Evolutionary conservation across 1,284 basidiomycete genomes (phyloP).

Genomic region (Anthracocystis walkeri): DNA sequence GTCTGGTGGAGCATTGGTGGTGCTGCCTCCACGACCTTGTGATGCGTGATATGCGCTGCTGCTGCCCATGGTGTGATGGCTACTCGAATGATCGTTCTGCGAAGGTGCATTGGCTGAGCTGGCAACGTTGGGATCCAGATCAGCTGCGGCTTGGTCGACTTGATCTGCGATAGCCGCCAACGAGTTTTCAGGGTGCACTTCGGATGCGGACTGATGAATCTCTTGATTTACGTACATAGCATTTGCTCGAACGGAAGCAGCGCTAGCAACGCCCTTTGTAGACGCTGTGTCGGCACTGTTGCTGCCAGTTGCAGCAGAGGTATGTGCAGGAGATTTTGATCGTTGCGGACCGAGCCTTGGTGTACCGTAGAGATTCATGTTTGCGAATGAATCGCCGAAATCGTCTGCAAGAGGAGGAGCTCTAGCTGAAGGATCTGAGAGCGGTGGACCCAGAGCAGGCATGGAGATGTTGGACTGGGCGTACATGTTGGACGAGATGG

Average conservation of each 20-base stretch:
- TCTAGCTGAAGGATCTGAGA: constrained; percentile 16
- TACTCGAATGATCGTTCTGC: constrained; percentile 21
- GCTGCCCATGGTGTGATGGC: constrained; percentile 17
- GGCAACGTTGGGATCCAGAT: constrained; percentile 39
- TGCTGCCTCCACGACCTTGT: background rate
- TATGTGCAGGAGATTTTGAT: constrained; percentile 27
- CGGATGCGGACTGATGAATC: constrained; percentile 60
- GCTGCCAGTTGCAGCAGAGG: background rate
- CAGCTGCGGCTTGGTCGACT: constrained; percentile 56
- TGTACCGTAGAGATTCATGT: constrained; percentile 54
- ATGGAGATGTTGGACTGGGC: constrained; percentile 62
- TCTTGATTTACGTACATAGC: constrained; percentile 61
- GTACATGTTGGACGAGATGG: constrained; percentile 45
- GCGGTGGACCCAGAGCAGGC: constrained; percentile 45
- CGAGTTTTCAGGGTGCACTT: constrained; percentile 58
- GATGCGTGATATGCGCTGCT: constrained; percentile 18
- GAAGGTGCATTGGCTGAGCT: constrained; percentile 11
- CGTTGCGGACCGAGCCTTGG: constrained; percentile 50
- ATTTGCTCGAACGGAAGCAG: constrained; percentile 49
- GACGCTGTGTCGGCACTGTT: background rate
- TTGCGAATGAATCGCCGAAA: constrained; percentile 53
- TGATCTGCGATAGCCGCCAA: constrained; percentile 60
- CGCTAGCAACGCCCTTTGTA: constrained; percentile 20
- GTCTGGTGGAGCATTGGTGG: constrained; percentile 13
- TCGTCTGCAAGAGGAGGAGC: constrained; percentile 61